Conservation (phyloP, 2,329 filamentous ascomycete genomes). For the Alternaria sp. region DNA sequence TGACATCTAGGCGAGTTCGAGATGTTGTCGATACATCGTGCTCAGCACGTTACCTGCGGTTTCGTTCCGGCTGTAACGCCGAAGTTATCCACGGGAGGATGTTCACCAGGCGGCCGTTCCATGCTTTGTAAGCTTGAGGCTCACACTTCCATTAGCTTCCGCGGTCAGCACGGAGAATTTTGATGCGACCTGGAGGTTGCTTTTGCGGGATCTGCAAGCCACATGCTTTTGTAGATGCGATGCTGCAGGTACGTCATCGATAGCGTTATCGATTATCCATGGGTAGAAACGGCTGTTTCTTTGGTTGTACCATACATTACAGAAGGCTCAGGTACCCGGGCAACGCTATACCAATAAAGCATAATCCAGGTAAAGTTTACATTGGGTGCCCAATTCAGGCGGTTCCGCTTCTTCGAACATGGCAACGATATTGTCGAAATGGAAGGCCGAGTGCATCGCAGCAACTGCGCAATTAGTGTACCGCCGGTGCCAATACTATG, state of each 20-base stretch:
- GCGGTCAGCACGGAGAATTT: not conserved
- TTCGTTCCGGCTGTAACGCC: not conserved
- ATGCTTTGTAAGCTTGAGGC: not conserved
- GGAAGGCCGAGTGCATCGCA: not conserved
- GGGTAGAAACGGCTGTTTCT: not conserved
- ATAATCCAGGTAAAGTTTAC: not conserved
- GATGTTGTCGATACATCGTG: not conserved
- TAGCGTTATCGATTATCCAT: not conserved
- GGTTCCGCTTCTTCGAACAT: not conserved
- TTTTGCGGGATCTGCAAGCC: not conserved
- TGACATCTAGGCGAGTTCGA: not conserved
- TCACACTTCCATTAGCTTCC: not conserved
- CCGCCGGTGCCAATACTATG: not conserved
- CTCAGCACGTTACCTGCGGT: not conserved
- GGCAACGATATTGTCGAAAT: not conserved
- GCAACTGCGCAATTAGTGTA: not conserved
- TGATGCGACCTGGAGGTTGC: not conserved
- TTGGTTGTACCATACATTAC: not conserved
- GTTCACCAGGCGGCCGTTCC: not conserved
- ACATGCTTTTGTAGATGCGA: not conserved
- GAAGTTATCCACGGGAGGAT: not conserved
- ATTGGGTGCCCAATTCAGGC: not conserved
- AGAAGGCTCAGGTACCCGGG: not conserved
- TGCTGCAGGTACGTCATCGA: constrained; percentile 3
- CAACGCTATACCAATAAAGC: not conserved